Conservation (phyloP, 768 basidiomycete genomes). For the Pisolithus tinctorius region DNA sequence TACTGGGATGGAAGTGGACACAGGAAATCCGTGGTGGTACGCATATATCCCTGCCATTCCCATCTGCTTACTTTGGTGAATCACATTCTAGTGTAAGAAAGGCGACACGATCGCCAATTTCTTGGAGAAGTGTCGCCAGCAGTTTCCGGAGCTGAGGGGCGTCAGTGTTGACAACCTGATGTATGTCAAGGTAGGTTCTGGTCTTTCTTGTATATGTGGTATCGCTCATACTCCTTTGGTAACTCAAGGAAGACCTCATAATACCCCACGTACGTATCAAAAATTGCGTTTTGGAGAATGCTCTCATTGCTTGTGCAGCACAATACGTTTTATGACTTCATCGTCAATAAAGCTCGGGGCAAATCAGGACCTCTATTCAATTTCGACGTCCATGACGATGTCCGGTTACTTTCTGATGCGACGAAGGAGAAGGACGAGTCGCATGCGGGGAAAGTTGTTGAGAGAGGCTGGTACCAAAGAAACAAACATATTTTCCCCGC, state of each 20-base stretch:
- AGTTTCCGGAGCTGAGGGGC: slow-evolving; percentile 87
- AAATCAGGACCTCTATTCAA: slow-evolving; percentile 98
- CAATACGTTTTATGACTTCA: slow-evolving; percentile 97
- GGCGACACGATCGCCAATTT: slow-evolving; percentile 85
- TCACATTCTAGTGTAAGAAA: slow-evolving; percentile 78
- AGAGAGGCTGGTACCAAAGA: slow-evolving; percentile 89
- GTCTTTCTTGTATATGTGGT: background rate
- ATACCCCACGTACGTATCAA: slow-evolving; percentile 76
- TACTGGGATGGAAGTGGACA: slow-evolving; percentile 99
- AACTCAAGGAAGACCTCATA: slow-evolving; percentile 83
- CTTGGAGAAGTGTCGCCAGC: slow-evolving; percentile 87
- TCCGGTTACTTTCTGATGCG: slow-evolving; percentile 89
- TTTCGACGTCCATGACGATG: slow-evolving; percentile 99
- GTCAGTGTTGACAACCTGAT: slow-evolving; percentile 94
- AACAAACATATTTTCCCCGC: slow-evolving; percentile 99
- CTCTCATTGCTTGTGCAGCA: slow-evolving; percentile 47
- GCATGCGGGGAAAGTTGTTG: slow-evolving; percentile 97
- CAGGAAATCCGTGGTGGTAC: slow-evolving; percentile 80
- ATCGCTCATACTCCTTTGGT: slow-evolving; percentile 4
- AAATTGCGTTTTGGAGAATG: background rate
- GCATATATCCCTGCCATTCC: slow-evolving; percentile 25
- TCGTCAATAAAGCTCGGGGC: slow-evolving; percentile 95
- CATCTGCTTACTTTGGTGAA: background rate
- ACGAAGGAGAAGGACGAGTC: slow-evolving; percentile 97
- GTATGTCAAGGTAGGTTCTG: slow-evolving; percentile 81